phyloP scores from a whole-genome alignment of 2,329 filamentous ascomycete genomes.

The Trichoderma sp. region DNA sequence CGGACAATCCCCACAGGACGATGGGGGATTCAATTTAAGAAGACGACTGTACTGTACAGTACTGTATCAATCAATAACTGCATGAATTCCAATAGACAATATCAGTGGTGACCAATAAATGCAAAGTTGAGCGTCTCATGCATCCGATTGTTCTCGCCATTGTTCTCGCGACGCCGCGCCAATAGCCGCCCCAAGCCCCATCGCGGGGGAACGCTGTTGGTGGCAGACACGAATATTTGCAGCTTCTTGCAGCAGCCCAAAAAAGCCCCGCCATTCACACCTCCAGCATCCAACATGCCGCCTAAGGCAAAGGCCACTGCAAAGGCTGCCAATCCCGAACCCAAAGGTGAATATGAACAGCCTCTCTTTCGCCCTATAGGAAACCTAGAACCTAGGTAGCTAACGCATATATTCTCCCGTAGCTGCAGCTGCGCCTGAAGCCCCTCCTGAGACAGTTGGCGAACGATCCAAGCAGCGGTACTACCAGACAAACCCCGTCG shows the following conservation, averaged over 20 bases:
- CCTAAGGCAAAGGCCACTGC: constrained; percentile 26
- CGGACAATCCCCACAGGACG: background rate
- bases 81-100: background rate
- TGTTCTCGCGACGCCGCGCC: constrained; percentile 2
- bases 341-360: constrained; percentile 27
- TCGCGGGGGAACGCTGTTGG: constrained; percentile 9
- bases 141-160: constrained; percentile 11
- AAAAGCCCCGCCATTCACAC: constrained; percentile 24
- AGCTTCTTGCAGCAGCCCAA: background rate
- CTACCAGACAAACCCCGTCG: constrained; percentile 51
- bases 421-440: constrained; percentile 31
- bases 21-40: background rate
- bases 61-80: background rate
- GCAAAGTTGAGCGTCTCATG: background rate
- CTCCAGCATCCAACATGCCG: constrained; percentile 25
- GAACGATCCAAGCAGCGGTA: constrained; percentile 48
- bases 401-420: background rate
- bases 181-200: background rate
- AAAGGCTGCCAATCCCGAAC: constrained; percentile 25
- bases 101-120: background rate
- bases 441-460: constrained; percentile 45
- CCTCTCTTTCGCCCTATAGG: background rate
- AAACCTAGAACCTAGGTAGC: background rate
- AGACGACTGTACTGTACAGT: background rate
- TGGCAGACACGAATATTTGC: background rate